Conservation (phyloP, 352 stramenopile genomes). For the Globisporangium acanthophoron region DNA sequence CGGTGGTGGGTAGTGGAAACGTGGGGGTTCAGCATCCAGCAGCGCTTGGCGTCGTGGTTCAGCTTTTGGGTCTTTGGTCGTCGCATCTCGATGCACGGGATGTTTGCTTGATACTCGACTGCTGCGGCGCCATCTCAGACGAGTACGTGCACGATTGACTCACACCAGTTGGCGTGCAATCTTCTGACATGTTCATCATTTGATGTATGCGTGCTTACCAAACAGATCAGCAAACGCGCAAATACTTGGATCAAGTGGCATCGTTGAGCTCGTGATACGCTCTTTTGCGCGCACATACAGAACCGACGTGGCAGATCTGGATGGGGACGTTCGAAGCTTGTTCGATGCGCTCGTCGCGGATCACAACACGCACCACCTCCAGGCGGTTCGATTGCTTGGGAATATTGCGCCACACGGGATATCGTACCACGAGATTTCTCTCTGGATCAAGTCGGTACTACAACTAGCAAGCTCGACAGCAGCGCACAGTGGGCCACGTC, state of each 20-base stretch:
- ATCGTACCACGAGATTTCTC: constrained; percentile 9
- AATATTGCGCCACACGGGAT: constrained; percentile 5
- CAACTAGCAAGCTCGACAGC: not conserved
- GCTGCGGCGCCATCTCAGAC: constrained; percentile 3
- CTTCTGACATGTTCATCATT: not conserved
- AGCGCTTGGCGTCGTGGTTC: constrained; percentile 21
- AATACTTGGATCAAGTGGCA: constrained; percentile 14
- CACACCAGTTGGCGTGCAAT: not conserved
- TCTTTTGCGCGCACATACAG: constrained; percentile 13
- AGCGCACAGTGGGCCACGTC: not conserved
- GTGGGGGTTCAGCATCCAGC: constrained; percentile 15
- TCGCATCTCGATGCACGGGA: constrained; percentile 7
- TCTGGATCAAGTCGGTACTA: constrained; percentile 13
- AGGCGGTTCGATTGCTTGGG: constrained; percentile 1
- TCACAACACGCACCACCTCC: constrained; percentile 14
- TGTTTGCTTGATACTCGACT: constrained; percentile 14
- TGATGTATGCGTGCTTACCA: not conserved
- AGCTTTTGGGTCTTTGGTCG: constrained; percentile 22
- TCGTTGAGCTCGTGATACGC: constrained; percentile 24
- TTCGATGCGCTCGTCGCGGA: constrained; percentile 22
- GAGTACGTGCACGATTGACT: not conserved
- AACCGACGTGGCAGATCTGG: not conserved
- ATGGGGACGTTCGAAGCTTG: not conserved
- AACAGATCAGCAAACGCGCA: constrained; percentile 20
- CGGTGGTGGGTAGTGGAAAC: not conserved